Evolutionary conservation across 768 basidiomycete genomes (phyloP).

Genomic region (Boletus sensibilis): DNA sequence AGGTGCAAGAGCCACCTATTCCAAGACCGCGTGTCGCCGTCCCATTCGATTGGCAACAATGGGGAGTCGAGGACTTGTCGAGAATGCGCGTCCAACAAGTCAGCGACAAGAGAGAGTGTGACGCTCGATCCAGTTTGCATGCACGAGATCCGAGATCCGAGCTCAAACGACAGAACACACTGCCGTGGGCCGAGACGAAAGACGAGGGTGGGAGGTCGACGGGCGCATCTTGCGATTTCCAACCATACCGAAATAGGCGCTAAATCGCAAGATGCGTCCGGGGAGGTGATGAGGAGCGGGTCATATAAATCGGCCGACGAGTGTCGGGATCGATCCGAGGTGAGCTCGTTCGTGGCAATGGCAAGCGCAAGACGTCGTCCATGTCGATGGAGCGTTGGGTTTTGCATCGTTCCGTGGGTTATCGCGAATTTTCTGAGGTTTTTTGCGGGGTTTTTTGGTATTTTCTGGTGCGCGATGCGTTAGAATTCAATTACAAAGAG

Average conservation of each 20-base stretch:
- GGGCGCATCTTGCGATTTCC: slow-evolving; percentile 6
- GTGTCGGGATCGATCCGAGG: too few species aligned
- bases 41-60: not conserved
- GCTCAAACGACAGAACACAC: not conserved
- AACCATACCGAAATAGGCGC: slow-evolving; percentile 3
- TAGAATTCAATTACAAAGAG: too few species aligned
- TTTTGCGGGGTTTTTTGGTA: not conserved
- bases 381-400: not conserved
- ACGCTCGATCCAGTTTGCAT: not conserved
- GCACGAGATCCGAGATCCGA: not conserved
- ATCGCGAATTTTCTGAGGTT: slow-evolving; percentile 2
- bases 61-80: not conserved
- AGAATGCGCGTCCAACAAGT: not conserved
- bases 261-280: slow-evolving; percentile 2
- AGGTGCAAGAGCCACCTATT: not conserved
- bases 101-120: not conserved
- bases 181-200: not conserved
- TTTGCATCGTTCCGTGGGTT: not conserved
- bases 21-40: not conserved
- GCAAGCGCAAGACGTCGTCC: too few species aligned
- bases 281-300: not conserved
- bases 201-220: not conserved
- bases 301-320: too few species aligned
- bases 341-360: too few species aligned
- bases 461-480: not conserved